Conservation (phyloP, 1,284 basidiomycete species). For the Puccinia polysora region DNA sequence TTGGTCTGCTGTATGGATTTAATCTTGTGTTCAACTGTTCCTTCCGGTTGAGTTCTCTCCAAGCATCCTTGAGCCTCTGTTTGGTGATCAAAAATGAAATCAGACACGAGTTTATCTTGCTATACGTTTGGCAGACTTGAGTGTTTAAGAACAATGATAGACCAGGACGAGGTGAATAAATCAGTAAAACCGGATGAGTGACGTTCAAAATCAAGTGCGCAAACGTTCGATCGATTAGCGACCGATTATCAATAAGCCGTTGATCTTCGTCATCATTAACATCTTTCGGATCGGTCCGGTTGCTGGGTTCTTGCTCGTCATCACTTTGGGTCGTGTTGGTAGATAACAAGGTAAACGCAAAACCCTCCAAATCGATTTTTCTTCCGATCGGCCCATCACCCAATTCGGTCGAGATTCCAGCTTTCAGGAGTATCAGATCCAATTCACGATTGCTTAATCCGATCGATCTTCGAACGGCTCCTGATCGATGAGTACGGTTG, state of each 20-base stretch:
- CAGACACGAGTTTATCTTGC: constrained; percentile 15
- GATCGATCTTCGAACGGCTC: background rate
- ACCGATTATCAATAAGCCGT: background rate
- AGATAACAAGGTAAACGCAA: background rate
- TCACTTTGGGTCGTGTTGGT: background rate
- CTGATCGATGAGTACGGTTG: background rate
- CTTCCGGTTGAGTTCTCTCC: constrained; percentile 5
- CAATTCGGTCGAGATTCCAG: constrained; percentile 27
- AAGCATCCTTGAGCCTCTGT: constrained; percentile 3
- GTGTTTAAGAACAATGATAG: constrained; percentile 19
- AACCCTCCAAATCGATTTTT: constrained; percentile 7
- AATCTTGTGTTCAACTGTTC: background rate
- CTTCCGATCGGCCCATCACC: background rate
- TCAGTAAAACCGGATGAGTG: constrained; percentile 6
- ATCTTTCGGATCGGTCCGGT: too few relatives aligned
- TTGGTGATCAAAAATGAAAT: constrained; percentile 11
- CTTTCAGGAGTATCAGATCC: constrained; percentile 25
- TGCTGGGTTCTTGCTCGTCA: too few relatives aligned
- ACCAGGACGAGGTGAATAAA: background rate
- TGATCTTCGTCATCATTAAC: background rate
- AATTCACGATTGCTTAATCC: constrained; percentile 24
- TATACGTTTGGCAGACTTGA: constrained; percentile 2
- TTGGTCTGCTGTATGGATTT: background rate
- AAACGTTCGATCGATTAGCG: background rate
- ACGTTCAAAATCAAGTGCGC: background rate